Evolutionary conservation across 768 basidiomycete genomes (phyloP).

Genomic region (Leccinum olivaceopallidum): DNA sequence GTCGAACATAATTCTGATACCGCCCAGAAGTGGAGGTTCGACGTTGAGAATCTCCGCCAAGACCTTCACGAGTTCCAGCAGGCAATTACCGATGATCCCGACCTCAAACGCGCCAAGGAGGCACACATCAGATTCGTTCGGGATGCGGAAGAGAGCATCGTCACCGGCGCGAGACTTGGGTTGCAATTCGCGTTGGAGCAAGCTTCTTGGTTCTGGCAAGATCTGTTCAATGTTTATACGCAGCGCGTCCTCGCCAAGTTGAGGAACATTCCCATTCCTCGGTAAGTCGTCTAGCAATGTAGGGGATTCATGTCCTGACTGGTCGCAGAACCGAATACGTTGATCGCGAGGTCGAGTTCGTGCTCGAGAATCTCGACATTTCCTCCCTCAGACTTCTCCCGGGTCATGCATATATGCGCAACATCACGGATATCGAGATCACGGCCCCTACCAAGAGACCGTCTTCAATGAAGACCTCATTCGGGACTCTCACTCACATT

Average conservation of each 20-base stretch:
- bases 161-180: slow-evolving; percentile 39
- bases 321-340: slow-evolving; percentile 64
- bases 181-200: slow-evolving; percentile 58
- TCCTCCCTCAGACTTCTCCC: slow-evolving; percentile 67
- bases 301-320: not conserved
- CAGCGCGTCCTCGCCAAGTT: slow-evolving; percentile 55
- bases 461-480: slow-evolving; percentile 42
- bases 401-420: slow-evolving; percentile 69
- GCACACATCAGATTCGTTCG: slow-evolving; percentile 50
- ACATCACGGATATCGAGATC: slow-evolving; percentile 65
- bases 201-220: slow-evolving; percentile 77
- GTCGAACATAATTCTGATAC: slow-evolving; percentile 44
- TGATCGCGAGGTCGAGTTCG: slow-evolving; percentile 67
- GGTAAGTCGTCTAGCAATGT: slow-evolving; percentile 38
- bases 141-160: slow-evolving; percentile 47
- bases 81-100: slow-evolving; percentile 49
- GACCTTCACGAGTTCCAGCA: slow-evolving; percentile 47
- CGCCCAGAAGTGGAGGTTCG: slow-evolving; percentile 51
- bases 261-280: slow-evolving; percentile 68
- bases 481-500: slow-evolving; percentile 67
- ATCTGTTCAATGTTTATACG: slow-evolving; percentile 77
- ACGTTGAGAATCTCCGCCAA: slow-evolving; percentile 45
- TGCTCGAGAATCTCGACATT: slow-evolving; percentile 72
- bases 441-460: slow-evolving; percentile 38
- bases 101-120: slow-evolving; percentile 45